Evolutionary conservation across 2,329 filamentous ascomycete genomes (phyloP).

Genomic region (Phyllosticta paracitricarpa): DNA sequence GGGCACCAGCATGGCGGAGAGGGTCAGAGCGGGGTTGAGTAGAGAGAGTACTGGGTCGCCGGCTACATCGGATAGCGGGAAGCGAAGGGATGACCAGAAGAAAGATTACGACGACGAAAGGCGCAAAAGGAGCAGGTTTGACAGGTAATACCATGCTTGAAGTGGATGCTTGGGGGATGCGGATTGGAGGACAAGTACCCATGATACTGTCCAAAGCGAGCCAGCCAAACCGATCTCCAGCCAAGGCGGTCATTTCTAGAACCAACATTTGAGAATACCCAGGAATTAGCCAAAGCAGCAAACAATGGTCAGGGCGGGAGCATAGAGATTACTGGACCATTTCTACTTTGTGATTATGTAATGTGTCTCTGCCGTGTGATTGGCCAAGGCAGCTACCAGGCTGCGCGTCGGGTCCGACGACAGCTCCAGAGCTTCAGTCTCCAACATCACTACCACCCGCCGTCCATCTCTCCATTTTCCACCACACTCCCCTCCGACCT

Average conservation of each 20-base stretch:
- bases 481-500: constrained; percentile 10
- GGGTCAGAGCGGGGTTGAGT: constrained; percentile 6
- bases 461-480: constrained; percentile 5
- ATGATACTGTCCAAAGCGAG: background rate
- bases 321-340: background rate
- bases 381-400: constrained; percentile 1
- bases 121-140: constrained; percentile 13
- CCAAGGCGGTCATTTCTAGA: background rate
- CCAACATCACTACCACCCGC: constrained; percentile 6
- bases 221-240: background rate
- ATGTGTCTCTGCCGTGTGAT: background rate
- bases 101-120: constrained; percentile 17
- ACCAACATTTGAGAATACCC: background rate
- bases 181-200: background rate
- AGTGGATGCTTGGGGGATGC: background rate
- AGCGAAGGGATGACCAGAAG: constrained; percentile 24
- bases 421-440: constrained; percentile 6
- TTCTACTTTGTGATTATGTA: background rate
- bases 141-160: background rate
- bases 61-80: constrained; percentile 15
- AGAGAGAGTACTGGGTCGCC: constrained; percentile 9
- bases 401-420: constrained; percentile 7
- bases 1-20: constrained; percentile 1
- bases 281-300: background rate
- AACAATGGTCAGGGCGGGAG: background rate